Conservation (phyloP, 1,139 yeast genomes). For the Taphrina pruni region DNA sequence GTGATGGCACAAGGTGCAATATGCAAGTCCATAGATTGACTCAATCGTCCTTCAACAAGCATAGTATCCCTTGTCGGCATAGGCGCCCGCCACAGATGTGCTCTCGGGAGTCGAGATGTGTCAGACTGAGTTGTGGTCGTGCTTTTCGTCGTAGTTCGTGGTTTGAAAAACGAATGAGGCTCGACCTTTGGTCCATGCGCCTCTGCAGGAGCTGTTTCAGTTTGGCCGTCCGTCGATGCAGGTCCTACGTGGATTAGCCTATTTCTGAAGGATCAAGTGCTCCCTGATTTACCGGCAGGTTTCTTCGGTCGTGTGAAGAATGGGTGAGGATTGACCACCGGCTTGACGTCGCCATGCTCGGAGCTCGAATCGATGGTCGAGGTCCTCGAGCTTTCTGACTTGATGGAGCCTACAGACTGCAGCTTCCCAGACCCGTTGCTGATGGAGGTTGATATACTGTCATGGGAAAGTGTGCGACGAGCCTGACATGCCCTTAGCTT, state of each 20-base stretch:
- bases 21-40: not conserved
- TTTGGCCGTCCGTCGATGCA: not conserved
- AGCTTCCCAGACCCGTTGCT: not conserved
- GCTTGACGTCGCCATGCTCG: not conserved
- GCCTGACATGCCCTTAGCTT: conserved; percentile 1
- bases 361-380: not conserved
- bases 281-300: not conserved
- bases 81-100: conserved; percentile 5
- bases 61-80: conserved; percentile 12
- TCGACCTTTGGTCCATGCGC: conserved; percentile 4
- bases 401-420: not conserved
- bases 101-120: not conserved
- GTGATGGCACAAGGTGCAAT: not conserved
- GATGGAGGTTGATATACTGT: not conserved
- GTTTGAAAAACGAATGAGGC: conserved; percentile 29
- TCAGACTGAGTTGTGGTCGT: not conserved
- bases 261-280: not conserved
- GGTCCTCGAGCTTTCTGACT: conserved; percentile 6
- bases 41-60: not conserved
- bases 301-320: conserved; percentile 11
- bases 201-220: not conserved
- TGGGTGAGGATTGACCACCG: conserved; percentile 1
- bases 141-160: conserved; percentile 2
- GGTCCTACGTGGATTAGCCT: not conserved
- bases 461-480: not conserved